These are phyloP conservation scores for Ceratobasidium papillatum DNA, from an alignment of 1,284 basidiomycete genomes.

Conservation along the genomic window DNA sequence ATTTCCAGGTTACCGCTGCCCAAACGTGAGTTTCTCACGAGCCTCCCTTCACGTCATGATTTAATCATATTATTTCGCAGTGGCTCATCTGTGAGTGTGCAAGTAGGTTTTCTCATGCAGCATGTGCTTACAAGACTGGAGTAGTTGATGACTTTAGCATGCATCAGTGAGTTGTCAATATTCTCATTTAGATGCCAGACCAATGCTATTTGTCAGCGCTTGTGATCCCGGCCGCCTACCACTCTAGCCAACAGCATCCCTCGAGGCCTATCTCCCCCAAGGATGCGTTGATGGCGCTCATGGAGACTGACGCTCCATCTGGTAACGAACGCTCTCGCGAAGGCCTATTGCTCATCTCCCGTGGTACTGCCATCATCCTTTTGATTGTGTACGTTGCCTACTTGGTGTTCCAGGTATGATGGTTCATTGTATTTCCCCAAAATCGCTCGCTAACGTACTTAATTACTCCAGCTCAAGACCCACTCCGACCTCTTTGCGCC, in stretches of 20 bases:
- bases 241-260: constrained; percentile 55
- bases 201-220: constrained; percentile 63
- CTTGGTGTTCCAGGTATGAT: constrained; percentile 74
- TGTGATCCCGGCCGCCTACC: constrained; percentile 91
- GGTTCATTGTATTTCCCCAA: constrained; percentile 42
- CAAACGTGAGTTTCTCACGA: constrained; percentile 70
- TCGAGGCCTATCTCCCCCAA: constrained; percentile 41
- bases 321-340: constrained; percentile 52
- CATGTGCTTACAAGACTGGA: constrained; percentile 39
- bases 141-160: constrained; percentile 85
- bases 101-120: not conserved
- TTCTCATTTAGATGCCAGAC: not conserved
- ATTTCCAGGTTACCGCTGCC: constrained; percentile 83
- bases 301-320: constrained; percentile 20
- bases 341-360: constrained; percentile 79
- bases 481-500: constrained; percentile 58
- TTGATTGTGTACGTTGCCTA: constrained; percentile 85
- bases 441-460: not conserved
- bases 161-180: constrained; percentile 70
- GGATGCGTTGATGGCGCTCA: constrained; percentile 6
- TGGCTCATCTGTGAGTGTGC: constrained; percentile 42
- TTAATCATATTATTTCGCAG: constrained; percentile 43
- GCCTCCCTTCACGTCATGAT: constrained; percentile 34
- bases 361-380: constrained; percentile 85
- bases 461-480: constrained; percentile 59